Percentiles rank a stretch among this genome's conserved stretches.
Conservation (phyloP, 1,139 yeast genomes). For the Trichomonascaceae sp. region DNA sequence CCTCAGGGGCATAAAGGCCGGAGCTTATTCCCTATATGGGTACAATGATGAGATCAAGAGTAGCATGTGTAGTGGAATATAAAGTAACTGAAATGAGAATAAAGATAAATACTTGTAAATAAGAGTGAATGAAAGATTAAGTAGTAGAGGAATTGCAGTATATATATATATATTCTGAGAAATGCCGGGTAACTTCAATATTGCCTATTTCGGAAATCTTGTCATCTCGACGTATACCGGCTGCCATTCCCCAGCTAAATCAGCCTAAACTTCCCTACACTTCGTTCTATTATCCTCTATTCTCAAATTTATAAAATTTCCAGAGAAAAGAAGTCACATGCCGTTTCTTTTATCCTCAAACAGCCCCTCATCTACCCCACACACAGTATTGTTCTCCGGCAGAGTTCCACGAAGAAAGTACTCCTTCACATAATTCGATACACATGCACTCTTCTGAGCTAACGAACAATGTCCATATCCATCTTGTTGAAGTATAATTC, state of each 20-base stretch:
- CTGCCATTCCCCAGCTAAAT: too few species aligned
- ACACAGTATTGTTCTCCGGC: conserved; percentile 12
- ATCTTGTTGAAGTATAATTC: conserved; percentile 13
- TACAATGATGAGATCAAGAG: not conserved
- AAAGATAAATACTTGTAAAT: too few species aligned
- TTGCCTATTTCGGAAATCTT: not conserved
- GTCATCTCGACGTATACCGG: too few species aligned
- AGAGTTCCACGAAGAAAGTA: conserved; percentile 13
- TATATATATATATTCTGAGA: not conserved
- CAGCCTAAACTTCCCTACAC: not conserved
- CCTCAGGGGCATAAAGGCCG: not conserved
- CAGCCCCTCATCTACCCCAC: conserved; percentile 9
- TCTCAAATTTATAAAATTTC: not conserved
- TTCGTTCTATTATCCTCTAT: not conserved
- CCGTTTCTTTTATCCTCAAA: not conserved
- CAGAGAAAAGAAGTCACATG: too few species aligned
- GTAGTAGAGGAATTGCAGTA: not conserved
- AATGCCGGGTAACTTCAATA: not conserved
- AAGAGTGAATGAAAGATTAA: not conserved
- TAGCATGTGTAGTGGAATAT: not conserved
- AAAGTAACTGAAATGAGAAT: too few species aligned
- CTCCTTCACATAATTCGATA: conserved; percentile 7
- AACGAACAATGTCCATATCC: conserved; percentile 16
- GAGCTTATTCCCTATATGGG: not conserved
- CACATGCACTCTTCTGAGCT: conserved; percentile 14